Evolutionary conservation across 108 stramenopile genomes (phyloP).

Genomic region (Aurantiochytrium sp.): DNA sequence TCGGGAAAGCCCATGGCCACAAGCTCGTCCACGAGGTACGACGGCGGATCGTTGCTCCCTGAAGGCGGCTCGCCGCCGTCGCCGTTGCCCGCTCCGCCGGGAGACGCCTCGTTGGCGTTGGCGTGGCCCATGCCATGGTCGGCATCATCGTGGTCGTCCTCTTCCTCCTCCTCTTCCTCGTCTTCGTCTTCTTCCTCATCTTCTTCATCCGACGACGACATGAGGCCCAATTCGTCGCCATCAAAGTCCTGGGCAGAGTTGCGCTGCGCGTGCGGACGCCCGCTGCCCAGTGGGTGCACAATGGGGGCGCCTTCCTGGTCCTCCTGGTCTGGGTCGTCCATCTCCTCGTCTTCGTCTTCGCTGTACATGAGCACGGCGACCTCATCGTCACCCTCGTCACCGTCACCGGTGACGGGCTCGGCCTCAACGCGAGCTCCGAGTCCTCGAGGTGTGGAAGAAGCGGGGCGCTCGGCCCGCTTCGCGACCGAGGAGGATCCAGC

Average conservation of each 20-base stretch:
- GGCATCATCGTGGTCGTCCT: constrained; percentile 26
- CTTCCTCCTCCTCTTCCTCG: constrained; percentile 32
- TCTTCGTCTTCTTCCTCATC: background rate
- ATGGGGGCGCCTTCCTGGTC: background rate
- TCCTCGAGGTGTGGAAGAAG: background rate
- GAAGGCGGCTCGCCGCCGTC: background rate
- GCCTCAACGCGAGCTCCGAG: no score
- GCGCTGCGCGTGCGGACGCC: no score
- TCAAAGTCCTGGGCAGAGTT: background rate
- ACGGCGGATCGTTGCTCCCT: background rate
- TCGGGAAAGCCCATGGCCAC: constrained; percentile 34
- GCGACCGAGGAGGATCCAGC: background rate
- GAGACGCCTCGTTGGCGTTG: background rate
- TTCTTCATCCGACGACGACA: background rate
- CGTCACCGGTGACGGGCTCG: no score
- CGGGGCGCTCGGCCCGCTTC: background rate
- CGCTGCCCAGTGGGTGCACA: background rate
- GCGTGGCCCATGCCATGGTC: background rate
- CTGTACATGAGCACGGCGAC: background rate
- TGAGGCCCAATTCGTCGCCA: background rate
- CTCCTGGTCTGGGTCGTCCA: background rate
- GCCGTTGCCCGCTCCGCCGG: background rate
- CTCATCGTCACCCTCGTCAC: background rate
- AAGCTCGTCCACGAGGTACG: constrained; percentile 20
- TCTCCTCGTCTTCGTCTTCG: constrained; percentile 12